Conservation (phyloP, 306 rosid species). For the Psophocarpus tetragonolobus region DNA sequence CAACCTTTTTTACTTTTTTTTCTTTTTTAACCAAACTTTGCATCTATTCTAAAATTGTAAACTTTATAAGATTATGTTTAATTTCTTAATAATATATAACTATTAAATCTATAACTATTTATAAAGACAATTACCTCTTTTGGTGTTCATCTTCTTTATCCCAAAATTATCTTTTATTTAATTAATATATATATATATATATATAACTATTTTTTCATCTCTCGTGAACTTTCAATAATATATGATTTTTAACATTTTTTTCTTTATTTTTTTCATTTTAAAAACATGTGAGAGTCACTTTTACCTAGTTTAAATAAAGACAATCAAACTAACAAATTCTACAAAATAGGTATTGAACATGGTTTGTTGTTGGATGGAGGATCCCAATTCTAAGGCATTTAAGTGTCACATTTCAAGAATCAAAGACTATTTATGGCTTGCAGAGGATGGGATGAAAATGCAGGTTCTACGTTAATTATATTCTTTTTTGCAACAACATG, state of each 20-base stretch:
- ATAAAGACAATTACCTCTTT: too few species aligned
- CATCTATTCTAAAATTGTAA: not conserved
- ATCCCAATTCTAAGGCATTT: constrained; percentile 65
- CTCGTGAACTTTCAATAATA: too few species aligned
- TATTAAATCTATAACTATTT: too few species aligned
- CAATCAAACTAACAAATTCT: not conserved
- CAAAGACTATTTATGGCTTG: constrained; percentile 83
- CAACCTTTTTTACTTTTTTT: too few species aligned
- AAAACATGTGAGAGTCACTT: too few species aligned
- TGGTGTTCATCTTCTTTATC: too few species aligned
- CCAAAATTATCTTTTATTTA: too few species aligned
- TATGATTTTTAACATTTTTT: too few species aligned
- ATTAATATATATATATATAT: too few species aligned
- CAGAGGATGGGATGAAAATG: constrained; percentile 95
- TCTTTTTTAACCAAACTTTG: too few species aligned
- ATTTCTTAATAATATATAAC: not conserved
- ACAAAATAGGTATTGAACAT: constrained; percentile 63
- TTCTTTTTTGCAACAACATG: not conserved
- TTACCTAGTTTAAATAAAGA: not conserved
- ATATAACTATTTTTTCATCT: too few species aligned
- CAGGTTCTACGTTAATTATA: constrained; percentile 50
- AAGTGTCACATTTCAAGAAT: constrained; percentile 69
- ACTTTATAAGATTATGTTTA: not conserved
- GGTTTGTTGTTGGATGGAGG: constrained; percentile 84
- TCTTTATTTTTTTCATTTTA: too few species aligned